Percentiles rank a stretch among this genome's conserved stretches.
Evolutionary conservation across 2,329 filamentous ascomycete species (phyloP).

Genomic region (Aspergillus calidoustus): DNA sequence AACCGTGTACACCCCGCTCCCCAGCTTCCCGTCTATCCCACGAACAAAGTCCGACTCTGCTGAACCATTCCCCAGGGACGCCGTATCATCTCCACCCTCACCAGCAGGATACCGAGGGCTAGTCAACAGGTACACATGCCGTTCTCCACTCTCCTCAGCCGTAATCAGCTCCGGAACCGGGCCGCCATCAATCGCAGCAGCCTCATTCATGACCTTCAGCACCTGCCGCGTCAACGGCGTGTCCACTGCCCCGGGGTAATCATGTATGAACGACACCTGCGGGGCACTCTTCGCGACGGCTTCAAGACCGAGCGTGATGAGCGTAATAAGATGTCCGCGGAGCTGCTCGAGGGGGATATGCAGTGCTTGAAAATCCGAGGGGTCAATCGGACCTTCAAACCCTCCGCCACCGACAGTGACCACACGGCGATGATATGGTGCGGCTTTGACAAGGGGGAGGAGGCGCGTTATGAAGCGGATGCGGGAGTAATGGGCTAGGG

Average conservation of each 20-base stretch:
- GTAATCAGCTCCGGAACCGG: not conserved
- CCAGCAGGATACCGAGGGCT: slow-evolving; percentile 7
- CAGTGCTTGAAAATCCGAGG: not conserved
- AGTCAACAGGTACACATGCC: slow-evolving; percentile 16
- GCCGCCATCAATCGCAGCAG: not conserved
- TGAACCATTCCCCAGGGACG: not conserved
- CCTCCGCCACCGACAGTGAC: slow-evolving; percentile 6
- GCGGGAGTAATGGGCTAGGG: slow-evolving; percentile 62
- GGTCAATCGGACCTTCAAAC: slow-evolving; percentile 4
- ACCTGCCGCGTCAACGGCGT: not conserved
- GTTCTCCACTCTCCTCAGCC: slow-evolving; percentile 6
- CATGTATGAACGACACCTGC: slow-evolving; percentile 4
- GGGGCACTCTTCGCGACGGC: not conserved
- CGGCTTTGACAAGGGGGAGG: slow-evolving; percentile 56
- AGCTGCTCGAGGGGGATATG: not conserved
- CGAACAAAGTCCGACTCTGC: not conserved
- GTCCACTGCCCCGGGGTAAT: slow-evolving; percentile 4
- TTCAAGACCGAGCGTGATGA: slow-evolving; percentile 7
- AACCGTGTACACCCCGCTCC: slow-evolving; percentile 12
- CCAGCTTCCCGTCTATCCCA: not conserved
- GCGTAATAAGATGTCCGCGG: not conserved
- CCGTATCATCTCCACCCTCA: not conserved
- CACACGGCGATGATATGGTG: not conserved
- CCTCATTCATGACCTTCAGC: not conserved
- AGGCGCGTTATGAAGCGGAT: slow-evolving; percentile 61